These are phyloP conservation scores for Flaveria floridana DNA, from an alignment of 140 eudicot species.

Conservation along the genomic window DNA sequence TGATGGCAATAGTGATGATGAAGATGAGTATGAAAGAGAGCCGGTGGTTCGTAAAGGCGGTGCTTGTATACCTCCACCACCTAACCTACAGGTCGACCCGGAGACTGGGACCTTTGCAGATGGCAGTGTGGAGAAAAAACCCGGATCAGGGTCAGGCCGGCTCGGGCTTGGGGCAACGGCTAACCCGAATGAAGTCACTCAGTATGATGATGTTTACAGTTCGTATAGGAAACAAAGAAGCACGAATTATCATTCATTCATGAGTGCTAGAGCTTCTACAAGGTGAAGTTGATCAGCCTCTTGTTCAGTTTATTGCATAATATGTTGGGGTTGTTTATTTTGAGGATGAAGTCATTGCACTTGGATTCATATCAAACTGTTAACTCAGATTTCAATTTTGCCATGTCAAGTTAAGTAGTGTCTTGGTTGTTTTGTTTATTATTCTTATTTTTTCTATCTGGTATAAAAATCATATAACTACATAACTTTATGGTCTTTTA, in stretches of 20 bases:
- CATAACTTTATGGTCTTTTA: neutral
- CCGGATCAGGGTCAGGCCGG: conserved; percentile 73
- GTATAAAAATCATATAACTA: neutral
- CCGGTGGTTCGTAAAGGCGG: conserved; percentile 76
- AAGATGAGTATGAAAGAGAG: conserved; percentile 65
- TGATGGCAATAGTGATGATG: conserved; percentile 46
- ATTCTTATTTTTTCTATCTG: neutral
- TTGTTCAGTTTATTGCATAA: neutral
- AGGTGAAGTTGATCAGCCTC: conserved; percentile 37
- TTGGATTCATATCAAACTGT: conserved; percentile 15
- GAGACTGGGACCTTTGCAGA: conserved; percentile 67
- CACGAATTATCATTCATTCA: conserved; percentile 82
- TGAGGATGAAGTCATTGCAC: neutral
- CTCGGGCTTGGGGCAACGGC: conserved; percentile 93
- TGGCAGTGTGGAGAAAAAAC: conserved; percentile 68
- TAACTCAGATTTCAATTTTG: conserved; percentile 14
- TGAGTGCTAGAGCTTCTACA: conserved; percentile 86
- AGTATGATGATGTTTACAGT: conserved; percentile 90
- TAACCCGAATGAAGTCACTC: conserved; percentile 76
- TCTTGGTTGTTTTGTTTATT: neutral
- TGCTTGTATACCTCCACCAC: conserved; percentile 91
- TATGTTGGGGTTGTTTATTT: neutral
- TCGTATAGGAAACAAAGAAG: conserved; percentile 92
- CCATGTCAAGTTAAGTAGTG: neutral
- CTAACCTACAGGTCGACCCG: conserved; percentile 68